These are phyloP conservation scores for Porphyrellus sp. DNA, from an alignment of 1,284 basidiomycete genomes.

Conservation along the genomic window DNA sequence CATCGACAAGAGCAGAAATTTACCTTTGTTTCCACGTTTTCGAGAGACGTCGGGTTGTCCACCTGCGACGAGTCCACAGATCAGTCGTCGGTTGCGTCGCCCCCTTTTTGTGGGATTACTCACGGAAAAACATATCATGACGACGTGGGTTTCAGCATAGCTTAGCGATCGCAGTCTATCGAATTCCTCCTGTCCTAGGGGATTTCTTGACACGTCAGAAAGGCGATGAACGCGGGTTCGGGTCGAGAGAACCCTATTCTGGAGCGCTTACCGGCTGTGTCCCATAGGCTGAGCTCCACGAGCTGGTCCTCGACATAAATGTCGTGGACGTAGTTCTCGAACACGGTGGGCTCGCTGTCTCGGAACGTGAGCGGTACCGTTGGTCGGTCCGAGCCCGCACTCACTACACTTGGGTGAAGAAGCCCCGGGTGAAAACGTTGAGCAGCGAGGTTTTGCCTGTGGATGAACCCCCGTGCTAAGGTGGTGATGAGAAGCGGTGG, in stretches of 20 bases:
- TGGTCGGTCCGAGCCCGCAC: constrained; percentile 31
- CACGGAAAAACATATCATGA: constrained; percentile 93
- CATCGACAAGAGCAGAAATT: neutral
- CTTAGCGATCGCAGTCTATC: constrained; percentile 87
- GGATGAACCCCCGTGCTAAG: constrained; percentile 20
- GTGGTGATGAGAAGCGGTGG: constrained; percentile 12
- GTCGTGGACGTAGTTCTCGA: constrained; percentile 92
- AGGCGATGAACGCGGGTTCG: constrained; percentile 16
- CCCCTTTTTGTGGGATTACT: too few relatives aligned
- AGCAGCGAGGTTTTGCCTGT: constrained; percentile 77
- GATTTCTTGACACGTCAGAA: constrained; percentile 31
- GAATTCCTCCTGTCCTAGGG: constrained; percentile 90
- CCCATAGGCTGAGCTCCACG: constrained; percentile 93
- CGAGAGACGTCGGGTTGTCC: constrained; percentile 86
- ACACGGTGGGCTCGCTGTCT: constrained; percentile 82
- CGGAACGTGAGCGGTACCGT: neutral
- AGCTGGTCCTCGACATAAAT: constrained; percentile 77
- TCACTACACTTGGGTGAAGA: constrained; percentile 86
- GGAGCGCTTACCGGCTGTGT: constrained; percentile 78
- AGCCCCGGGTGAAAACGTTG: constrained; percentile 83
- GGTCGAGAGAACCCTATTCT: too few relatives aligned
- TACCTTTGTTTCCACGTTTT: constrained; percentile 92
- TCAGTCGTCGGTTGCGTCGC: neutral
- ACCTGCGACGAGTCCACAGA: constrained; percentile 47
- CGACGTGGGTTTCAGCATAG: constrained; percentile 93